Evolutionary conservation across 2,329 filamentous ascomycete genomes (phyloP), one percentile per base, ranked within the genome.

Genomic region (Ceratocystis lukuohia): DNA sequence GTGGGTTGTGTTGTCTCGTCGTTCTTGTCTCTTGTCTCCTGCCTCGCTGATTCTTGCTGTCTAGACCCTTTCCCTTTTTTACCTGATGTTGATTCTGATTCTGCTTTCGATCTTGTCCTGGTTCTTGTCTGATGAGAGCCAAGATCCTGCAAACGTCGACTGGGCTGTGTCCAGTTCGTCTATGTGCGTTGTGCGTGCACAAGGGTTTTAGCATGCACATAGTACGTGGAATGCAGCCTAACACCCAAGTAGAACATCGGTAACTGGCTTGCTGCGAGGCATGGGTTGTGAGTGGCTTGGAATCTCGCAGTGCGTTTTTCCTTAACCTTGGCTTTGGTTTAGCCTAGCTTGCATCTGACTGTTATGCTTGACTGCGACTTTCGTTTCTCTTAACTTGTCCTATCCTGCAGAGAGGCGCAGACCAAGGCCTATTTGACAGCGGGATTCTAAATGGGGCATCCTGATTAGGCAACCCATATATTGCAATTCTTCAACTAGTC

Each of bases 381-480:
- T 37, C 37, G 10, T 41, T 5, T 41, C 37, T 41, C 56, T 59
- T 20, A 20, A 37, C 30, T 37, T 17, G 28, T 59, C 56, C 28
- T 59, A 17, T 59, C 56, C 28, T 59, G 28, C 53, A 59, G n/a
- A 33, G 53, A 59, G 53, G 53, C 53, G 53, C 53, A 59, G 53
- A 25, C 53, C 5, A 59, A 59, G 17, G 17, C 53, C 53, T 5
- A 3, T 33, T 59, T 59, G 53, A 59, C 53, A 59, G 28, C 56
- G 28, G 56, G 28, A 59, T 33, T n/a, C 56, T 8, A 59, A 10
- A 37, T 41, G 10, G 37, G 56, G 56, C 28, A 22, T n/a, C 10
- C 56, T 59, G 33, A n/a, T 17, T 37, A 20, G 28, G 56, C 56
- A 33, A 12, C 53, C 12, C 15, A 30, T 20, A 59, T 59, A 37